A percentile compares a stretch with the other conserved stretches of the same genome.
phyloP scores from a whole-genome alignment of 164 flowering plant genomes.

The Chloranthus sessilifolius region DNA sequence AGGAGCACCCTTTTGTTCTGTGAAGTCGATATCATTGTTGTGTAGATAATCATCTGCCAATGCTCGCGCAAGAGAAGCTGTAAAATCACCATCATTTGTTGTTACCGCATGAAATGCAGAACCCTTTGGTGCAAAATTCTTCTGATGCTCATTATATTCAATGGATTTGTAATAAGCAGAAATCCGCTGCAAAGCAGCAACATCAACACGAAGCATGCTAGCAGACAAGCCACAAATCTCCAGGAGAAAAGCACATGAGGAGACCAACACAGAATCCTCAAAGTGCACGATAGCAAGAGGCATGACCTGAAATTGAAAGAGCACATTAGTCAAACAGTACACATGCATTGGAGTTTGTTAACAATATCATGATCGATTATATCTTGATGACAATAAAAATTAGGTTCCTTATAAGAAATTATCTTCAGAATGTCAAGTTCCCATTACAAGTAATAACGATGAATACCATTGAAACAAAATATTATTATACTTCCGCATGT shows the following conservation, averaged over 20 bases:
- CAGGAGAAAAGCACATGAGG: slow-evolving; percentile 81
- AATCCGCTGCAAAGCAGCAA: slow-evolving; percentile 81
- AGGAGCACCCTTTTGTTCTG: slow-evolving; percentile 19
- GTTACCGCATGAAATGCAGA: slow-evolving; percentile 46
- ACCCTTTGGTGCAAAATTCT: slow-evolving; percentile 43
- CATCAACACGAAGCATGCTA: slow-evolving; percentile 64
- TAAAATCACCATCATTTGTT: slow-evolving; percentile 43
- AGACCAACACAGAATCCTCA: slow-evolving; percentile 72
- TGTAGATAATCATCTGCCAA: slow-evolving; percentile 82
- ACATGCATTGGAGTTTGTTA: no score
- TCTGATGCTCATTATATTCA: slow-evolving; percentile 28
- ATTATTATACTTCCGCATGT: no score
- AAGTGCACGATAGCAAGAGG: slow-evolving; percentile 84
- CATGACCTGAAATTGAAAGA: slow-evolving; percentile 50
- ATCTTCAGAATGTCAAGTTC: no score
- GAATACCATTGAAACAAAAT: no score
- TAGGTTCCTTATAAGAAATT: no score
- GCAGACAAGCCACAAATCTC: slow-evolving; percentile 97
- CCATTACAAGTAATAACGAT: no score
- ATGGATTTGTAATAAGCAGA: slow-evolving; percentile 59
- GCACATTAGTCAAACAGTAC: not conserved
- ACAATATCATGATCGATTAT: no score
- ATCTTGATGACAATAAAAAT: no score
- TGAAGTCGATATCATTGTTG: slow-evolving; percentile 20
- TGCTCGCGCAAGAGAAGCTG: slow-evolving; percentile 78